A percentile compares a stretch with the other conserved stretches of the same genome.
Evolutionary conservation across 2,329 filamentous ascomycete genomes (phyloP).

Genomic region (Paecilomyces dactylethromorphus): DNA sequence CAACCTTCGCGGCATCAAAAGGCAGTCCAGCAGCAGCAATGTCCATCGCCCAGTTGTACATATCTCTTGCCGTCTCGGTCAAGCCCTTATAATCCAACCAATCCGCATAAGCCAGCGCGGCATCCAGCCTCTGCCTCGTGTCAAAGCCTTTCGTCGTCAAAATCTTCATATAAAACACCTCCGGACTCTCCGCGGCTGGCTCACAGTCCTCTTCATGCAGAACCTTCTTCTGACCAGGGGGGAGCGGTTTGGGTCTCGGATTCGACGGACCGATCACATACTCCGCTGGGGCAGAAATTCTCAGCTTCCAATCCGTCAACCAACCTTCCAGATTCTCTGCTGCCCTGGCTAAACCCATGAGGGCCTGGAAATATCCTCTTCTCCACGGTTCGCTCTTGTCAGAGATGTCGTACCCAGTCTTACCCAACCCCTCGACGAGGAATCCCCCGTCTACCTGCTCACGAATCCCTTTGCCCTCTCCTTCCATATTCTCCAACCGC

Average conservation of each 20-base stretch:
- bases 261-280: conserved; percentile 79
- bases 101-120: conserved; percentile 74
- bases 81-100: conserved; percentile 75
- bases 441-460: conserved; percentile 49
- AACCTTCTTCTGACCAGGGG: conserved; percentile 53
- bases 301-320: conserved; percentile 62
- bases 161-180: conserved; percentile 74
- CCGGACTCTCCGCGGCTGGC: conserved; percentile 61
- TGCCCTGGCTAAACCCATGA: conserved; percentile 70
- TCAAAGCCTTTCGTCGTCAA: conserved; percentile 74
- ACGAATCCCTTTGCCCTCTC: conserved; percentile 61
- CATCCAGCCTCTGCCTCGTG: conserved; percentile 70
- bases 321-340: conserved; percentile 78
- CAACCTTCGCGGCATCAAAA: conserved; percentile 37
- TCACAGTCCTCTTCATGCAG: conserved; percentile 72
- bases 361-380: conserved; percentile 73
- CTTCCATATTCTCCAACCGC: conserved; percentile 61
- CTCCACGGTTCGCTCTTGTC: conserved; percentile 77
- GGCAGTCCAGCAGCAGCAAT: conserved; percentile 58
- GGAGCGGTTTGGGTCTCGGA: conserved; percentile 67
- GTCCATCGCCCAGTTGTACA: conserved; percentile 70
- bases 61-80: conserved; percentile 58
- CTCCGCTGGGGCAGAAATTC: conserved; percentile 62
- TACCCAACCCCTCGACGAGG: conserved; percentile 49
- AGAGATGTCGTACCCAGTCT: conserved; percentile 60